Base-by-base conservation (phyloP, 371 early-diverging fungal species). In the Mucor saturninus region DNA sequence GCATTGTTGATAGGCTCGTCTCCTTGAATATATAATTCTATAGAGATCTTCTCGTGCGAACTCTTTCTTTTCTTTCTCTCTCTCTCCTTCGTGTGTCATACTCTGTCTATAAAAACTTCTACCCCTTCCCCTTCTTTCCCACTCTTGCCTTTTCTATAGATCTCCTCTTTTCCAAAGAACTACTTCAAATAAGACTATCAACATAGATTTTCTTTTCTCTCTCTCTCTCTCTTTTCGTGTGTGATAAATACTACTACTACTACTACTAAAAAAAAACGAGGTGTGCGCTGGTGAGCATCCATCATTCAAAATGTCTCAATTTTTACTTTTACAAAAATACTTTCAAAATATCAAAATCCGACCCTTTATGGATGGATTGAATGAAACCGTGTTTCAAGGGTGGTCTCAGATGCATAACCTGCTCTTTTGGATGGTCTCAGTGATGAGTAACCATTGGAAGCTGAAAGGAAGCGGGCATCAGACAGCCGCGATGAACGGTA, bases 371-470 rank as follows among this genome's bases (percentile, higher is more conserved):
- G 48, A 61, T 45, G 56, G 46, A 45, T 31, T 56, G 5, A 66
- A 57, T 31, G 26, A 52, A 26, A 61, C 51, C 9, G 50, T 51
- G 10, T 67, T 69, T 46, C 67, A 73, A 38, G 71, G 65, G 31
- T 76, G 77, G 73, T 38, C 69, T 38, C 56, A 67, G 5, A 50
- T 73, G 9, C 71, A 76, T 29, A 56, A 64, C n/a, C 63, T 69
- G 6, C 39, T 76, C 1, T 76, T 73, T 52, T 76, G 77, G 77
- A 58, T 65, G 31, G 14, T 60, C 0, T 65, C 60, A 4, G 55
- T 54, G 3, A 30, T 54, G 13, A 48, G 59, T 5, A 54, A 59
- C 21, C 53, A 40, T 21, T 68, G 64, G 64, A 56, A 46, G n/a
- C 40, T 51, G 10, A 46, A 59, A 59, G 39, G 37, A n/a, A 37